A percentile compares a stretch with the other conserved stretches of the same genome.
Evolutionary conservation across 768 basidiomycete genomes (phyloP).

Genomic region (Mycena belliarum): DNA sequence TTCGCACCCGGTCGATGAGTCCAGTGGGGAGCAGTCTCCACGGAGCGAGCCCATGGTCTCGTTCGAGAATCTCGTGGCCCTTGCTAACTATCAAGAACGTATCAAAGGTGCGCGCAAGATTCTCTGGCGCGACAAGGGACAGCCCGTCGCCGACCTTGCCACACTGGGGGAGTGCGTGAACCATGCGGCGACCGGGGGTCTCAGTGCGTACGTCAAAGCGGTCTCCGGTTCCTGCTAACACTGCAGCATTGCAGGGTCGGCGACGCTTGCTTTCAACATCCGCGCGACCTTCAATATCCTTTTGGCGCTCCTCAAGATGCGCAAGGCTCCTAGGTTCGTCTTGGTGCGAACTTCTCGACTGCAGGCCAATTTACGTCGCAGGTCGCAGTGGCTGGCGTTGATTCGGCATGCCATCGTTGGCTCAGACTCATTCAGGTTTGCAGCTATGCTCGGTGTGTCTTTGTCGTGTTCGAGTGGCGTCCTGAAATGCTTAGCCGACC

Average conservation of each 20-base stretch:
- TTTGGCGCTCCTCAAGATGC: constrained; percentile 71
- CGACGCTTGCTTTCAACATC: constrained; percentile 75
- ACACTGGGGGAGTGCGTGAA: constrained; percentile 65
- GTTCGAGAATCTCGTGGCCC: constrained; percentile 81
- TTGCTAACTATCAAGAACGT: constrained; percentile 82
- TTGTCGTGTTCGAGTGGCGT: constrained; percentile 34
- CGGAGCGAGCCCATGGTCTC: constrained; percentile 50
- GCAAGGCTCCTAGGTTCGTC: constrained; percentile 63
- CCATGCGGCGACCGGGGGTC: constrained; percentile 70
- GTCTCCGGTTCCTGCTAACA: too few relatives aligned
- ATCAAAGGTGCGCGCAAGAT: constrained; percentile 74
- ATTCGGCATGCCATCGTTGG: constrained; percentile 86
- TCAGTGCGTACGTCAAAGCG: constrained; percentile 52
- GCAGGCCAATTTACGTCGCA: neutral
- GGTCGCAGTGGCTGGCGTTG: constrained; percentile 46
- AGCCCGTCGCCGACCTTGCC: constrained; percentile 68
- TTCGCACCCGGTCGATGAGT: neutral
- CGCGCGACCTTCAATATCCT: constrained; percentile 84
- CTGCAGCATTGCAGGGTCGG: constrained; percentile 79
- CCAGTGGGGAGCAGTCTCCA: neutral
- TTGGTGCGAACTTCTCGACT: neutral
- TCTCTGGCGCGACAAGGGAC: constrained; percentile 79
- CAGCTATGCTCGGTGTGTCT: constrained; percentile 76
- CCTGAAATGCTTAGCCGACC: constrained; percentile 59
- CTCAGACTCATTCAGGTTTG: constrained; percentile 79